Evolutionary conservation across 306 rosid genomes (phyloP), one percentile per base, ranked within the genome.

Genomic region (Dryas drummondii): DNA sequence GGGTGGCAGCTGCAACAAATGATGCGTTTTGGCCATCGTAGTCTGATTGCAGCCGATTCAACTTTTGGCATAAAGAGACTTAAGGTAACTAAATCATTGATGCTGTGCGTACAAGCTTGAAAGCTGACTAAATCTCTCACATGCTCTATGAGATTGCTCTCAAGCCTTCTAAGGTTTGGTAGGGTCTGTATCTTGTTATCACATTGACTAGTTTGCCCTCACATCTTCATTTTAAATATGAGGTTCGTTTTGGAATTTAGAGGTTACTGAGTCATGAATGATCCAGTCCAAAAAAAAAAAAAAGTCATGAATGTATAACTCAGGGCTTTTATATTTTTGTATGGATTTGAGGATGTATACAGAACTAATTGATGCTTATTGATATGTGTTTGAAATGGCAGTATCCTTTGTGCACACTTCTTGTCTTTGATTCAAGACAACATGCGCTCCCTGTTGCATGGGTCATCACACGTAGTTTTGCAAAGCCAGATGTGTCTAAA

Each of bases 361-460:
- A n/a, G 9, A 46, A 72, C 55, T 66, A 13, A 15, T 78, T 52
- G 61, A 71, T 80, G 10, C 76, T 82, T 62, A 79, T 48, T 62
- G 45, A 58, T 54, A 62, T 81, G 79, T 84, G 78, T 74, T 63
- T 74, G 15, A 75, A 50, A 75, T 81, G 80, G 83, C 92, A 94
- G 98, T 94, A 94, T 80, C 98, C 98, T 50, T 80, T 94, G 86
- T 90, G 93, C 85, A 94, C 97, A 6, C 88, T 94, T 75, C 84
- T 91, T 66, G 97, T 90, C 77, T 94, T 94, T 82, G 97, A 94
- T 85, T 94, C 97, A 70, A 86, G 98, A 82, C 89, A 90, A 73
- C 98, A 94, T 87, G 97, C 93, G 57, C 96, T 94, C 63, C 98
- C 96, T 70, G 88, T 94, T 15, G 98, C 98, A 70, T 94, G 97